Conservation (phyloP, 2,329 filamentous ascomycete species). For the Aplosporella prunicola region DNA sequence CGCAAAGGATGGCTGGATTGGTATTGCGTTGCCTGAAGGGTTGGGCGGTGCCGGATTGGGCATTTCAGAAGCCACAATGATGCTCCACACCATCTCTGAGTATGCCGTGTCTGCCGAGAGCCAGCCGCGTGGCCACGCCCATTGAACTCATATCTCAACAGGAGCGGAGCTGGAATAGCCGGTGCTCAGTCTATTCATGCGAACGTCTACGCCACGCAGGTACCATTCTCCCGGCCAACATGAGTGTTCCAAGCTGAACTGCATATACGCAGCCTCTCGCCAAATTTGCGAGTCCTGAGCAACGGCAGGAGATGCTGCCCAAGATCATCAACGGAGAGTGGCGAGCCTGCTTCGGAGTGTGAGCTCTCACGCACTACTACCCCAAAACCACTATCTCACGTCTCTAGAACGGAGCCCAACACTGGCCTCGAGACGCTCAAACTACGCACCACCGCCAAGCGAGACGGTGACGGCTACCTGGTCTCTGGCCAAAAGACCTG, state of each 20-base stretch:
- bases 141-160: constrained; percentile 15
- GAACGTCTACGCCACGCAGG: constrained; percentile 47
- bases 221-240: neutral
- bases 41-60: constrained; percentile 67
- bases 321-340: constrained; percentile 60
- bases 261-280: constrained; percentile 44
- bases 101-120: constrained; percentile 21
- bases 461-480: constrained; percentile 52
- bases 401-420: constrained; percentile 63
- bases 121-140: neutral
- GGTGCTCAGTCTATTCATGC: constrained; percentile 50
- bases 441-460: constrained; percentile 55
- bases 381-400: too few relatives aligned
- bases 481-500: constrained; percentile 78
- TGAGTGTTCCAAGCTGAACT: neutral
- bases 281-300: constrained; percentile 58
- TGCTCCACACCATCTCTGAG: constrained; percentile 75
- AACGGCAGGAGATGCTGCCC: constrained; percentile 55
- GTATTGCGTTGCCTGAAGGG: constrained; percentile 66
- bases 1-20: constrained; percentile 69
- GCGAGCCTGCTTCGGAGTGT: constrained; percentile 71
- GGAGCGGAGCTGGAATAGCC: too few relatives aligned
- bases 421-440: constrained; percentile 70
- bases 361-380: too few relatives aligned
- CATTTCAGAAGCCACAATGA: constrained; percentile 76